A percentile compares a stretch with the other conserved stretches of the same genome.
Conservation (phyloP, 2,329 filamentous ascomycete genomes). For the Exophiala spinifera region DNA sequence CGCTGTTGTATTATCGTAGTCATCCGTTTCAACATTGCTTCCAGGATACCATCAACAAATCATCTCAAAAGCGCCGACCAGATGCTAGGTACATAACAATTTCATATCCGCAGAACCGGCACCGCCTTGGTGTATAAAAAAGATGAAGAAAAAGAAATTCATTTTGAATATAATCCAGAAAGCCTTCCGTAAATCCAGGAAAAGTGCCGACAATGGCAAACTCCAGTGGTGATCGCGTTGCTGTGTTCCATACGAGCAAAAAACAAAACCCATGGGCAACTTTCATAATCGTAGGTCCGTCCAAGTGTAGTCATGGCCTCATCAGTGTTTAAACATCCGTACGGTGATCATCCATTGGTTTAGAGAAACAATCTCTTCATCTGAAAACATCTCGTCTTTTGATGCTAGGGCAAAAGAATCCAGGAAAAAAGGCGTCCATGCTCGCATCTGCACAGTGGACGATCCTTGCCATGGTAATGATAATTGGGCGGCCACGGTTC, state of each 20-base stretch:
- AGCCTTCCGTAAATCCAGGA: slow-evolving; percentile 27
- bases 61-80: slow-evolving; percentile 13
- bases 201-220: slow-evolving; percentile 24
- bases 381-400: too few species aligned
- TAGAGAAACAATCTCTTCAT: too few species aligned
- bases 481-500: too few species aligned
- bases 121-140: slow-evolving; percentile 31
- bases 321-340: slow-evolving; percentile 16
- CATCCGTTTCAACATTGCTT: slow-evolving; percentile 13
- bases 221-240: slow-evolving; percentile 10
- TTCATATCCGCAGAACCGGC: slow-evolving; percentile 32
- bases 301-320: slow-evolving; percentile 12
- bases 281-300: slow-evolving; percentile 6
- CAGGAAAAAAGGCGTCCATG: not conserved
- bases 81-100: slow-evolving; percentile 22
- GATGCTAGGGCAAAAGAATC: not conserved
- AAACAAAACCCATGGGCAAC: too few species aligned
- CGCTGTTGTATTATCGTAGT: slow-evolving; percentile 20
- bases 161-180: slow-evolving; percentile 21
- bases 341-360: slow-evolving; percentile 1
- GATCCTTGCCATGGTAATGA: not conserved
- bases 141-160: not conserved
- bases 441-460: not conserved
- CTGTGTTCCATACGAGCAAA: not conserved
- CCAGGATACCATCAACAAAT: not conserved